Conservation (phyloP, 108 stramenopile genomes). For the Cyclotella sp. region DNA sequence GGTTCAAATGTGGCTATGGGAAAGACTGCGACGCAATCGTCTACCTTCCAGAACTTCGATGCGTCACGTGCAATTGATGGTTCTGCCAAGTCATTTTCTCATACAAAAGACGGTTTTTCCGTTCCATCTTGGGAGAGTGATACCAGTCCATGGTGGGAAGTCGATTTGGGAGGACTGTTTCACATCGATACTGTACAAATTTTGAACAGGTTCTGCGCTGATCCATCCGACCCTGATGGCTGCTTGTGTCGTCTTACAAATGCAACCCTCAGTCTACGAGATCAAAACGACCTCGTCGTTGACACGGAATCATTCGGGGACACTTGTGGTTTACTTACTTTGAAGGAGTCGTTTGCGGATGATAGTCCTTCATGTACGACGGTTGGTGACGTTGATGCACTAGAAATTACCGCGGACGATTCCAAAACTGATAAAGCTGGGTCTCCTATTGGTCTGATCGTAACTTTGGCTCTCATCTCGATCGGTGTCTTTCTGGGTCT, state of each 20-base stretch:
- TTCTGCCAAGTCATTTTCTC: background rate
- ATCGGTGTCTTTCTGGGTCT: background rate
- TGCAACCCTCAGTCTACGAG: background rate
- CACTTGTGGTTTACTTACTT: background rate
- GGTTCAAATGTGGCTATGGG: background rate
- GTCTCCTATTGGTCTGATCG: background rate
- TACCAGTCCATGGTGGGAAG: conserved; percentile 5
- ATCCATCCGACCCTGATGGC: background rate
- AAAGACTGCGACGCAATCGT: background rate
- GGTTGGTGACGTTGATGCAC: background rate
- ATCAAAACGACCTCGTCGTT: background rate
- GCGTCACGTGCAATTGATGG: background rate
- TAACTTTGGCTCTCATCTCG: background rate
- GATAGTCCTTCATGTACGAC: background rate
- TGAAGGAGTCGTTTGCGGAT: background rate
- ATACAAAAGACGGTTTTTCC: background rate
- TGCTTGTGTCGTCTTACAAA: background rate
- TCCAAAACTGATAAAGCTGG: background rate
- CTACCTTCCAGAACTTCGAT: background rate
- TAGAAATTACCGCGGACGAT: background rate
- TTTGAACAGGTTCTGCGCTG: background rate
- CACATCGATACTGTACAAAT: background rate
- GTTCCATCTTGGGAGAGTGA: background rate
- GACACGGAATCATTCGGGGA: background rate
- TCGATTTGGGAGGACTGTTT: background rate